Evolutionary conservation across 805 yeast genomes (phyloP).

Genomic region (Metschnikowia koreensis): DNA sequence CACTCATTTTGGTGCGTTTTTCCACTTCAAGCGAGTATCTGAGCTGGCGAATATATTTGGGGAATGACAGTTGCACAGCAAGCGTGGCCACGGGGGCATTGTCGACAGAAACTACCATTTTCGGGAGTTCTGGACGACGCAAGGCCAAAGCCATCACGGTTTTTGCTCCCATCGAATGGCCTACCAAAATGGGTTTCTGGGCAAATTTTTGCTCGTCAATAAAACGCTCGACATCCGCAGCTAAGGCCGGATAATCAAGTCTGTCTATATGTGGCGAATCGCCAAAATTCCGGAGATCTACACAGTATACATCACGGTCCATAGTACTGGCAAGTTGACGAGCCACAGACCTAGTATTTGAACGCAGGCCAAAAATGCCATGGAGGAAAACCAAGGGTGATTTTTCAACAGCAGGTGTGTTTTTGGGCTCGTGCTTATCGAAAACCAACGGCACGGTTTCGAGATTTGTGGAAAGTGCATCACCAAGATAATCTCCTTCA

Average conservation of each 20-base stretch:
- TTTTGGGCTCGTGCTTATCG: constrained; percentile 44
- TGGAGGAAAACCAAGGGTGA: constrained; percentile 79
- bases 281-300: constrained; percentile 90
- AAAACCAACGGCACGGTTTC: constrained; percentile 54
- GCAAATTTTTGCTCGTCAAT: constrained; percentile 41
- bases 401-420: constrained; percentile 22
- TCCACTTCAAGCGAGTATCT: constrained; percentile 51
- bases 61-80: constrained; percentile 53
- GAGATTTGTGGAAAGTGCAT: constrained; percentile 32
- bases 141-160: constrained; percentile 85
- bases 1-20: constrained; percentile 50
- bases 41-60: constrained; percentile 63
- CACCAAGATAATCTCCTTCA: constrained; percentile 25
- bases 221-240: constrained; percentile 82
- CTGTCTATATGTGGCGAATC: constrained; percentile 74
- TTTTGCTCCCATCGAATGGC: constrained; percentile 94
- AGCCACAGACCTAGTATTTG: constrained; percentile 82
- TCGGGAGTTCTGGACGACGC: constrained; percentile 59
- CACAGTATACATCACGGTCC: constrained; percentile 58
- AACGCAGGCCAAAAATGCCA: constrained; percentile 83
- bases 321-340: constrained; percentile 49
- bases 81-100: constrained; percentile 79
- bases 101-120: constrained; percentile 74
- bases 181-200: constrained; percentile 58
- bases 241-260: constrained; percentile 77